Conservation (phyloP, 805 yeast species). For the Scheffersomyces coipomensis region DNA sequence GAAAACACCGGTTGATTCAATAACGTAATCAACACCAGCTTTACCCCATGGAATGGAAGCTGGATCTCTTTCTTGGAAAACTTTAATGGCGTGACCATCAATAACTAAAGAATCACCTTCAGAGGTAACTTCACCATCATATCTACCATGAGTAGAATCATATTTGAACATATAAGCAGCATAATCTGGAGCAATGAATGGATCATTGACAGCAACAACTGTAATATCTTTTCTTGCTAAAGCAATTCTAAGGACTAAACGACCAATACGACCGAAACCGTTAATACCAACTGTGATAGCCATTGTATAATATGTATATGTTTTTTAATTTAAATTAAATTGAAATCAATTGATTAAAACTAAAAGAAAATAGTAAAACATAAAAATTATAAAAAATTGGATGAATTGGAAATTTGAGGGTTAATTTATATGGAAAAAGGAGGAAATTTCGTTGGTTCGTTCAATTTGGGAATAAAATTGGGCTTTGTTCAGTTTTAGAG, state of each 20-base stretch:
- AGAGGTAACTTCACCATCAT: constrained; percentile 66
- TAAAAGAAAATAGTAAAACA: constrained; percentile 1
- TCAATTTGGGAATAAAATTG: background rate
- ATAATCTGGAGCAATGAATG: constrained; percentile 85
- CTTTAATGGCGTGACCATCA: constrained; percentile 64
- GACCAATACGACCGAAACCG: constrained; percentile 95
- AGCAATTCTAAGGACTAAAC: constrained; percentile 84
- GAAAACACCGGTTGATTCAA: constrained; percentile 95
- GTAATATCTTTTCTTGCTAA: constrained; percentile 70
- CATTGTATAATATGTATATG: constrained; percentile 27
- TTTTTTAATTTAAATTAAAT: background rate
- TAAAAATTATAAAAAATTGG: constrained; percentile 1
- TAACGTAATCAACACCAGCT: constrained; percentile 78
- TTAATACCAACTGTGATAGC: constrained; percentile 81
- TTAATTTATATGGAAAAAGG: constrained; percentile 3
- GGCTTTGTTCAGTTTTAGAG: too few relatives aligned
- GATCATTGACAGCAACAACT: constrained; percentile 88
- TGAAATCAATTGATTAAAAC: constrained; percentile 3
- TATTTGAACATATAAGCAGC: constrained; percentile 96
- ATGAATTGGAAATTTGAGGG: constrained; percentile 1
- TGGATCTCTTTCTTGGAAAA: constrained; percentile 84
- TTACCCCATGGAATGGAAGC: constrained; percentile 85
- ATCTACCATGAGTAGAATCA: constrained; percentile 90
- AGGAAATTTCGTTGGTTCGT: constrained; percentile 1
- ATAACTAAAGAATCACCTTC: constrained; percentile 62